Percentiles rank a stretch among this genome's conserved stretches.
Conservation (phyloP, 106 monocot genomes). For the Platanthera guangdongensis region DNA sequence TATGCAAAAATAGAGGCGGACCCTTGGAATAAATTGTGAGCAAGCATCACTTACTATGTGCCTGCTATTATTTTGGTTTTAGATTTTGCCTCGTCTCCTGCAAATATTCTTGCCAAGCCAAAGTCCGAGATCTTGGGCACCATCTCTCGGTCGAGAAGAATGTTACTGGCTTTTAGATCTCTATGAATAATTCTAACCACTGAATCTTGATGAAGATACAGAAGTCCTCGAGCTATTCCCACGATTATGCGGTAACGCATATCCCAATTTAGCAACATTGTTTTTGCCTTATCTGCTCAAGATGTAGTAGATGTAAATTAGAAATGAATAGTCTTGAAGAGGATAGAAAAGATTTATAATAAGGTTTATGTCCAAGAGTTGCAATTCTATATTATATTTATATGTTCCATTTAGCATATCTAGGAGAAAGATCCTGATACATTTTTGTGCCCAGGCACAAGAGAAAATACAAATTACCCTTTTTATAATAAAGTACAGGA, state of each 20-base stretch:
- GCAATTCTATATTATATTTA: no score
- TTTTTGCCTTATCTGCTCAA: slow-evolving; percentile 7
- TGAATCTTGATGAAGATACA: slow-evolving; percentile 53
- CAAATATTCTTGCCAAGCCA: slow-evolving; percentile 46
- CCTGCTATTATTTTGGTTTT: slow-evolving; percentile 34
- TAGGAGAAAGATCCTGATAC: no score
- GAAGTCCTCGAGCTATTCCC: slow-evolving; percentile 37
- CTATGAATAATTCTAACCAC: slow-evolving; percentile 39
- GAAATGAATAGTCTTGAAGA: no score
- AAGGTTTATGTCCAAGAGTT: no score
- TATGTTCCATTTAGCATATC: no score
- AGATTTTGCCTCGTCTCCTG: slow-evolving; percentile 16
- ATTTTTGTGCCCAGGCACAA: no score
- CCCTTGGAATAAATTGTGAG: not conserved
- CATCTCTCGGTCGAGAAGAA: slow-evolving; percentile 42
- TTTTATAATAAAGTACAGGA: no score
- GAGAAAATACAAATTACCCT: no score
- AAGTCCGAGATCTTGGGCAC: slow-evolving; percentile 56
- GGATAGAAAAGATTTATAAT: no score
- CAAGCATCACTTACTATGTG: slow-evolving; percentile 33
- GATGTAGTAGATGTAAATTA: not conserved
- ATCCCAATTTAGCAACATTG: slow-evolving; percentile 27
- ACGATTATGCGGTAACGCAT: slow-evolving; percentile 26
- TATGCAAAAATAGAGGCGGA: no score
- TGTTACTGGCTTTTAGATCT: slow-evolving; percentile 49